These are phyloP conservation scores for Arabidopsis hybrid DNA, from an alignment of 441 rosid species.

Conservation along the genomic window DNA sequence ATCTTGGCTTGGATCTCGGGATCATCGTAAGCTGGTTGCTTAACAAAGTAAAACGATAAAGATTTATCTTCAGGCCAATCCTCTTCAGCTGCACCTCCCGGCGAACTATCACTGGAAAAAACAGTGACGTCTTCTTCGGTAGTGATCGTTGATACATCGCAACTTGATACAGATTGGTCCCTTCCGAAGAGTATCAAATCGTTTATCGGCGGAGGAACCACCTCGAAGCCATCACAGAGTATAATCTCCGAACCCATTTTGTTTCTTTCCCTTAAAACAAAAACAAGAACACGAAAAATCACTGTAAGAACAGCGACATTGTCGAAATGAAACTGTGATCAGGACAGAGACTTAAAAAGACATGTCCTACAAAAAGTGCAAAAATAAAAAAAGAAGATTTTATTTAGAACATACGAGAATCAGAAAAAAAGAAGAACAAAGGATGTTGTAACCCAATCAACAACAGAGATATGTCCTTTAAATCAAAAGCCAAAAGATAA, in stretches of 20 bases:
- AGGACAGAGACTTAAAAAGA: slow-evolving; percentile 14
- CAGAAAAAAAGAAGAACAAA: background rate
- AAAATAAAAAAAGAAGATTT: background rate
- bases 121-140: slow-evolving; percentile 43
- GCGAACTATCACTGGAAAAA: slow-evolving; percentile 46
- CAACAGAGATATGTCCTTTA: slow-evolving; percentile 31
- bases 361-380: slow-evolving; percentile 11
- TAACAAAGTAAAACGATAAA: slow-evolving; percentile 61
- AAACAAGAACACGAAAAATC: slow-evolving; percentile 22
- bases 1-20: slow-evolving; percentile 67
- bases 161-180: slow-evolving; percentile 33
- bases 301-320: slow-evolving; percentile 35
- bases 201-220: slow-evolving; percentile 42
- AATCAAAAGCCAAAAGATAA: slow-evolving; percentile 5
- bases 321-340: slow-evolving; percentile 20
- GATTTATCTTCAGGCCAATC: slow-evolving; percentile 30
- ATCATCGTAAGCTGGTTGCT: slow-evolving; percentile 64
- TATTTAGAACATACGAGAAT: slow-evolving; percentile 31
- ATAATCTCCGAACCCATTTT: slow-evolving; percentile 39
- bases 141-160: slow-evolving; percentile 37
- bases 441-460: slow-evolving; percentile 31
- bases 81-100: slow-evolving; percentile 35
- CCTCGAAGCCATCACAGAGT: slow-evolving; percentile 46
- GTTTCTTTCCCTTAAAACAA: background rate
- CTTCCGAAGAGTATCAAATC: slow-evolving; percentile 32